phyloP scores from a whole-genome alignment of 2,329 filamentous ascomycete genomes.

The Neopestalotiopsis rosae region DNA sequence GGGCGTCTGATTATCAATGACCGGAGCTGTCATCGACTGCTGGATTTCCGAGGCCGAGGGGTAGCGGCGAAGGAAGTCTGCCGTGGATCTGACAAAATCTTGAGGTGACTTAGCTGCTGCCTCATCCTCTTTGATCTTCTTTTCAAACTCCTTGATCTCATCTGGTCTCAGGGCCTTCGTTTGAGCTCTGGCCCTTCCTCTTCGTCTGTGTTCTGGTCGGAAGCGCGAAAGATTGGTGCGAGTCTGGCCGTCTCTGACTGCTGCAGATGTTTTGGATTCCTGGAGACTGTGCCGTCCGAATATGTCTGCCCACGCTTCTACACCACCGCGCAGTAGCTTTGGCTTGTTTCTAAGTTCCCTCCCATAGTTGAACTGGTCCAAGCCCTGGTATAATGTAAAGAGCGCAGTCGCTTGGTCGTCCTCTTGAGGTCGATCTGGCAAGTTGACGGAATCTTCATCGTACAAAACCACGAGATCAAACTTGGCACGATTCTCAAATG shows the following conservation, averaged over 20 bases:
- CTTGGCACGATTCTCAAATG: slow-evolving; percentile 74
- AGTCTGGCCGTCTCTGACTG: slow-evolving; percentile 19
- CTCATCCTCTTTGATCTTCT: slow-evolving; percentile 72
- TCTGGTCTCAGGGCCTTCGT: slow-evolving; percentile 76
- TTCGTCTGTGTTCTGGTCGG: slow-evolving; percentile 28
- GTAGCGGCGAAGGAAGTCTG: slow-evolving; percentile 84
- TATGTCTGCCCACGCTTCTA: slow-evolving; percentile 87
- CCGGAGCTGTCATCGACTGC: slow-evolving; percentile 62
- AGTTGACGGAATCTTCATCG: slow-evolving; percentile 68
- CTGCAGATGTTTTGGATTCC: slow-evolving; percentile 38
- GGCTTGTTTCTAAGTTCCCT: slow-evolving; percentile 76
- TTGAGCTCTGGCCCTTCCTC: slow-evolving; percentile 50
- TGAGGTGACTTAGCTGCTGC: slow-evolving; percentile 46
- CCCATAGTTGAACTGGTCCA: slow-evolving; percentile 83
- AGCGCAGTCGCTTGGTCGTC: slow-evolving; percentile 59
- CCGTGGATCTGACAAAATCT: slow-evolving; percentile 71
- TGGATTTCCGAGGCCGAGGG: slow-evolving; percentile 70
- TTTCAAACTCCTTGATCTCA: slow-evolving; percentile 82
- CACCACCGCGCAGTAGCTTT: slow-evolving; percentile 79
- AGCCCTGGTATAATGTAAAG: slow-evolving; percentile 75
- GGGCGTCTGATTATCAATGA: slow-evolving; percentile 26
- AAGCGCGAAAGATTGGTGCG: slow-evolving; percentile 23
- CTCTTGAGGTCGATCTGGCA: slow-evolving; percentile 45
- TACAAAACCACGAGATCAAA: slow-evolving; percentile 93
- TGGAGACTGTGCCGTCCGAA: slow-evolving; percentile 71